Base-by-base conservation (phyloP, 768 basidiomycete species). In the Trametes meyenii region DNA sequence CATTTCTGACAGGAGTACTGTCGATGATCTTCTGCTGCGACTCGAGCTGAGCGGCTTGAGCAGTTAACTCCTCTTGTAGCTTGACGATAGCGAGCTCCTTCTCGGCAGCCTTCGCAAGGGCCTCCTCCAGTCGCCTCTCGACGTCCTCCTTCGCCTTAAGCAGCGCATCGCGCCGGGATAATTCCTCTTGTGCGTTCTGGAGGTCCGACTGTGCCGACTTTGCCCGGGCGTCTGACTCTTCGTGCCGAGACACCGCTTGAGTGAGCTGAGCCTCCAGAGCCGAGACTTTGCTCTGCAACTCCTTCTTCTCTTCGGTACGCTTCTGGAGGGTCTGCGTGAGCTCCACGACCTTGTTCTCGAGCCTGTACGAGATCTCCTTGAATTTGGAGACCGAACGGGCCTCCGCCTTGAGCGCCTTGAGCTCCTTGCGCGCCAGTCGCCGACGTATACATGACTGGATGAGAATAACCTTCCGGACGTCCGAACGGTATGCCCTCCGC, bases 331-430 rank as follows among this genome's bases (percentile, higher is more conserved):
- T 86, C 73, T 99, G 97, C 0, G 97, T 98, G 63, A 99, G 89
- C 72, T 98, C 96, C 60, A 99, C 94, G 45, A 99, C 97, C 78
- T 98, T 99, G 82, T 98, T 99, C 79, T 99, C 97, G 58, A 99
- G 82, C 67, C 86, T 87, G 72, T 98, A 98, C 0, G 96, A 98
- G 66, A 96, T 97, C 77, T 97, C 95, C 78, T 97, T 98, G 86
- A 96, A 98, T 72, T 95, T 97, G 67, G 92, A 91, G 29, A 96
- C 96, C 1, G 97, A 98, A 53, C 95, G 93, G 6, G 97, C 97
- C 75, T 99, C 97, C 8, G 88, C 84, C 70, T 84, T 89, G 65
- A 99, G 85, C 11, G 77, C 79, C 68, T 89, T 91, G 64, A 99
- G 85, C 71, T 98, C 87, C 66, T 87, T 89, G 60, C 88, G 85